A percentile compares a stretch with the other conserved stretches of the same genome.
phyloP scores from a whole-genome alignment of 2,329 filamentous ascomycete species.

The Juglanconis juglandina region DNA sequence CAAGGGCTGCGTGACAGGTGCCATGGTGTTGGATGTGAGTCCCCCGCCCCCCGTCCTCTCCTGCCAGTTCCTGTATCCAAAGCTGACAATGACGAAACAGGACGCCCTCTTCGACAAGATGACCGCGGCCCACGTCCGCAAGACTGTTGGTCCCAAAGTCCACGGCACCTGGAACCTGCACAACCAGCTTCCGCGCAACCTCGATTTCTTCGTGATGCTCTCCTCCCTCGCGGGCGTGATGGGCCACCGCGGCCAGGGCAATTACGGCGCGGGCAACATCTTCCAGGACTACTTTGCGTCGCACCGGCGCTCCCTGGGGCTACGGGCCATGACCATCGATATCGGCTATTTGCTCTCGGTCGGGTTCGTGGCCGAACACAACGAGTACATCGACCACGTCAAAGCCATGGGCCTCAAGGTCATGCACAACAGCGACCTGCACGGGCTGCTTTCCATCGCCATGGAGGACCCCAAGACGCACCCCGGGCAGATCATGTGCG shows the following conservation, averaged over 20 bases:
- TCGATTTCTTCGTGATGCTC: conserved; percentile 16
- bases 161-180: conserved; percentile 16
- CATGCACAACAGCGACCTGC: conserved; percentile 4
- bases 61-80: neutral
- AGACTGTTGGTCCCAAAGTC: conserved; percentile 12
- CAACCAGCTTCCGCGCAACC: neutral
- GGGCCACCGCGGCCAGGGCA: conserved; percentile 12
- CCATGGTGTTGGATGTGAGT: conserved; percentile 33
- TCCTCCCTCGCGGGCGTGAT: conserved; percentile 13
- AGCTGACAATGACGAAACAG: conserved; percentile 7
- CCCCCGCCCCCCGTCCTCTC: neutral
- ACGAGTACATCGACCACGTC: conserved; percentile 20
- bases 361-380: conserved; percentile 24
- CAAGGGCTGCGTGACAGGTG: conserved; percentile 37
- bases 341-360: conserved; percentile 26
- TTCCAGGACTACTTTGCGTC: conserved; percentile 32
- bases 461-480: conserved; percentile 3
- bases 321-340: conserved; percentile 24
- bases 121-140: conserved; percentile 4
- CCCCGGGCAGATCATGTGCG: conserved; percentile 9
- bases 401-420: conserved; percentile 1
- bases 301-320: conserved; percentile 20
- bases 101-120: conserved; percentile 14
- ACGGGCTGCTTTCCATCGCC: conserved; percentile 18
- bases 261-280: conserved; percentile 27